Evolutionary conservation across 176 grass and related monocot genomes (phyloP).

Genomic region (Paspalum notatum): DNA sequence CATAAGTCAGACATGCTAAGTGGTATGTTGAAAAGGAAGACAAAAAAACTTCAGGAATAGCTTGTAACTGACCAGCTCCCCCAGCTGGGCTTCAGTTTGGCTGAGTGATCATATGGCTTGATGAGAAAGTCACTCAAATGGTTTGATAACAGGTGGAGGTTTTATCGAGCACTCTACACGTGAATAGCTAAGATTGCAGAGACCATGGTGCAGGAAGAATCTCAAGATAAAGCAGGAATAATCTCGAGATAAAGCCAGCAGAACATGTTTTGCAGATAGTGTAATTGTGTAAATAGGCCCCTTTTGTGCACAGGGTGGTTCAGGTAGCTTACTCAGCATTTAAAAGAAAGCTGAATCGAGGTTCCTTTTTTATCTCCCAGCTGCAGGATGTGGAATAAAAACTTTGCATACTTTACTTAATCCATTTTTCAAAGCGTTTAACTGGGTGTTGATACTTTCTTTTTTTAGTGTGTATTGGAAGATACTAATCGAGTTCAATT

Average conservation of each 20-base stretch:
- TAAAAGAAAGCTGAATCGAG: background rate
- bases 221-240: background rate
- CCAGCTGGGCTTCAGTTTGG: slow-evolving; percentile 18
- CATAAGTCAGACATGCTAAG: slow-evolving; percentile 40
- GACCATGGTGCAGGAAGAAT: slow-evolving; percentile 22
- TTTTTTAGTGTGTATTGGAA: background rate
- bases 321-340: slow-evolving; percentile 11
- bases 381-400: background rate
- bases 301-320: background rate
- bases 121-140: slow-evolving; percentile 15
- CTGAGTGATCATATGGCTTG: slow-evolving; percentile 22
- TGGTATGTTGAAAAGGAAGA: slow-evolving; percentile 36
- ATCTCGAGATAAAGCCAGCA: background rate
- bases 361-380: background rate
- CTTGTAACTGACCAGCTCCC: background rate
- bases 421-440: background rate
- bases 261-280: slow-evolving; percentile 11
- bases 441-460: background rate
- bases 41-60: slow-evolving; percentile 45
- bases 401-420: background rate
- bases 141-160: background rate
- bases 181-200: background rate
- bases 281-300: slow-evolving; percentile 20
- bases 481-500: background rate
- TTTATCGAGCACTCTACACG: slow-evolving; percentile 30